Evolutionary conservation across 331 rosid genomes (phyloP), one percentile per base, ranked within the genome.

Genomic region (Erythrophleum ivorense): DNA sequence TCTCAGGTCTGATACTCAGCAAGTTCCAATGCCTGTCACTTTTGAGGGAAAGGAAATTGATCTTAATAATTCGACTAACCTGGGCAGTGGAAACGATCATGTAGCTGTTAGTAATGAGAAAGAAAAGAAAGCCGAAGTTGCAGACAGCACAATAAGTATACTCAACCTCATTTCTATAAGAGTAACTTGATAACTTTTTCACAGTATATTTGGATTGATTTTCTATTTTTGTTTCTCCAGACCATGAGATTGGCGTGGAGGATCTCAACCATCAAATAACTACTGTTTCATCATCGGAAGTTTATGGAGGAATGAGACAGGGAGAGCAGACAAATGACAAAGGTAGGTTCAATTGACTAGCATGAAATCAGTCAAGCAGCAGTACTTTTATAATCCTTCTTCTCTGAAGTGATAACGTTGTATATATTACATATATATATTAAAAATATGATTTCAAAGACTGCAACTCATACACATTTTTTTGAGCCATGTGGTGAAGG

Each of bases 131-230:
- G 78, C 55, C 73, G 89, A 86, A 77, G 88, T 74, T 80, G 81
- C 71, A 79, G 72, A 54, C n/a, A 3, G 63, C 75, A 76, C 80
- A 69, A 72, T 54, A 75, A 91, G 98, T 93, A 94, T 82, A 70
- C 43, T 84, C 59, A 65, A 80, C 54, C 50, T 83, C 46, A 34
- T 41, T 80, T 85, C 82, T 81, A 33, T 71, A 66, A 3, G 45
- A 70, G 41, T 87, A 46, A 75, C 57, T 79, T 80, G 74, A 72
- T 24, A 34, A 19, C 80, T 58, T 38, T 68, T 5, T 80, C 58
- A 36, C 46, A 15, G 31, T 52, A 31, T 73, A 64, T 2, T 45
- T 76, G 71, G 81, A 73, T 75, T 88, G 49, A 89, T 68, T 60
- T 78, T 81, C n/a, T 71, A 3, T 63, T 33, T 29, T 41, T 76